A percentile compares a stretch with the other conserved stretches of the same genome.
These are phyloP conservation scores for Eimeria sp. DNA, from an alignment of 169 alveolate genomes.

Conservation along the genomic window DNA sequence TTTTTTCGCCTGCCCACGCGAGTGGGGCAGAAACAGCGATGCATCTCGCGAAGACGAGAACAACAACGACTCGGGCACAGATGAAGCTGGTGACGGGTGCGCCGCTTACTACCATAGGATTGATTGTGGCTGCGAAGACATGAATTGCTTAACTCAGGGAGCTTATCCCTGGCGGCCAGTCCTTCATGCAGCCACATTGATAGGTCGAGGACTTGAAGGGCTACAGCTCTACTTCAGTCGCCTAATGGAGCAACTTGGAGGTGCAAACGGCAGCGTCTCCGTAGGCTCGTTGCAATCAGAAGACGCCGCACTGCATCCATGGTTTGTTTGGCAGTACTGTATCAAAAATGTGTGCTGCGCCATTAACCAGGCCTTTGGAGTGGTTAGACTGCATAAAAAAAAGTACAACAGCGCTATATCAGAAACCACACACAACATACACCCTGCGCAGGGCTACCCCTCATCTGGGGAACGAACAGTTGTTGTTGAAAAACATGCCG, in stretches of 20 bases:
- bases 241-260: not conserved
- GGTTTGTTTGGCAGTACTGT: not conserved
- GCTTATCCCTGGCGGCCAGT: not conserved
- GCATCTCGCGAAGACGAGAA: not conserved
- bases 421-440: not conserved
- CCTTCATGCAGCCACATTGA: not conserved
- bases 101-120: not conserved
- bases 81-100: not conserved
- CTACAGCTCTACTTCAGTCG: constrained; percentile 19
- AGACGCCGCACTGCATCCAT: not conserved
- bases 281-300: not conserved
- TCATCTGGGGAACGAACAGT: not conserved
- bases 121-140: not conserved
- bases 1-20: not conserved
- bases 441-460: not conserved
- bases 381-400: not conserved
- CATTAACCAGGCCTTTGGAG: not conserved
- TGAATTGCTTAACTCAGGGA: not conserved
- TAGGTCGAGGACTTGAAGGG: not conserved
- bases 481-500: not conserved
- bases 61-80: not conserved
- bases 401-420: not conserved
- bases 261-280: not conserved
- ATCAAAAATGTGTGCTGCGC: not conserved
- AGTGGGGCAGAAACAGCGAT: not conserved